Base-by-base conservation (phyloP, 2,329 filamentous ascomycete species). In the Nigrospora sphaerica region DNA sequence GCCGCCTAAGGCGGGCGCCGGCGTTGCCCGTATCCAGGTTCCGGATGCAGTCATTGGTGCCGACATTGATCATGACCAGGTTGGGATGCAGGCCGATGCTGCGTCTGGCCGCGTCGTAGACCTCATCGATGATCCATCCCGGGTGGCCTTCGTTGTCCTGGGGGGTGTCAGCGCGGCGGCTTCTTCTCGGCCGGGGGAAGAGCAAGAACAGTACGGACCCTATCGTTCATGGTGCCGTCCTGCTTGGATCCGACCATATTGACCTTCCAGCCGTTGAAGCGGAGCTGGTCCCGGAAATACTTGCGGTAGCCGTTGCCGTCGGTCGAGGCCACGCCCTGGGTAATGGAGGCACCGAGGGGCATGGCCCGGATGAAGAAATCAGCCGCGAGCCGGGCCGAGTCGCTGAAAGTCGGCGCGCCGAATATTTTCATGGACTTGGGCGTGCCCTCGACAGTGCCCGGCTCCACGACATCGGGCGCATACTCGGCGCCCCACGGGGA, bases 291-390 rank as follows among this genome's bases (percentile, higher is more conserved):
- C 13, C 42, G 34, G 5, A 49, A 32, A 33, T 32, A 33, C 19
- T 46, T 42, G 10, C 47, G 47, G 35, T 53, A 55, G 33, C 53
- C 53, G 28, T 54, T 55, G 28, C 49, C 47, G 32, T 42, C 35
- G 6, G 28, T 37, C 6, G 45, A 49, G 2, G 4, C 18, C 14
- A 33, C 16, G n/a, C 53, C 53, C 18, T 38, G 41, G 17, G 50
- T 53, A 45, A 55, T 55, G 43, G 52, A 54, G 12, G 48, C 53
- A 7, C 53, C 53, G 2, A 55, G 50, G 12, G 52, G 52, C 40
- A 54, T 44, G 14, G 35, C 33, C 14, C 42, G n/a, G 33, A 44
- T 32, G 18, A 18, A 44, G 33, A 44, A 44, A 10, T 44, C 35
- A n/a, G 16, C 42, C n/a, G 42, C 42, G 7, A 28, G 23, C 23